Conservation (phyloP, 73 alveolate genomes). For the Paramecium octaurelia region DNA sequence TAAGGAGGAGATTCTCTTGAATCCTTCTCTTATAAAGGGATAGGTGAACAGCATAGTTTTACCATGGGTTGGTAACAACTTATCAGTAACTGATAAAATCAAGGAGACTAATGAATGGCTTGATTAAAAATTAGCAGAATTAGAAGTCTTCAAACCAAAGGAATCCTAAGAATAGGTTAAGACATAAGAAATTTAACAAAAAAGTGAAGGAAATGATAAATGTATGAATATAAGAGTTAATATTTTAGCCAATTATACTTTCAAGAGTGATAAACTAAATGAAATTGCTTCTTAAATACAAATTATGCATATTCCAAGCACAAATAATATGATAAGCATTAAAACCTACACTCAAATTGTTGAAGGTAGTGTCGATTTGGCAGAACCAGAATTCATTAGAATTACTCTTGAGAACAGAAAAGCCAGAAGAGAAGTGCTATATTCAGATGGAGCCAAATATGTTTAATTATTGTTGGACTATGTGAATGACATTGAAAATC, state of each 20-base stretch:
- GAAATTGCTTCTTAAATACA: constrained; percentile 56
- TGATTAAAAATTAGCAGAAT: constrained; percentile 21
- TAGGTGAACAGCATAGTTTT: constrained; percentile 30
- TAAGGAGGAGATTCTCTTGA: not conserved
- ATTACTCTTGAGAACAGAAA: constrained; percentile 57
- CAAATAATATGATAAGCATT: constrained; percentile 48
- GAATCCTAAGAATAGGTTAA: not conserved
- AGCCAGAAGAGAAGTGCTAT: constrained; percentile 59
- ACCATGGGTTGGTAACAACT: constrained; percentile 43
- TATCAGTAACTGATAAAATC: constrained; percentile 26
- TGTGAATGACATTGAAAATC: constrained; percentile 58
- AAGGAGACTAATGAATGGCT: constrained; percentile 45
- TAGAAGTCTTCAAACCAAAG: constrained; percentile 44
- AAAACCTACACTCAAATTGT: constrained; percentile 54
- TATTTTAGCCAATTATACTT: not conserved
- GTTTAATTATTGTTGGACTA: constrained; percentile 25
- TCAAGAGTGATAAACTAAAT: constrained; percentile 52
- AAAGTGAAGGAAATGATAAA: not conserved
- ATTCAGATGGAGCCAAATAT: constrained; percentile 47
- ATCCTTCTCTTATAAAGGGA: not conserved
- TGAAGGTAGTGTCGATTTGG: constrained; percentile 58
- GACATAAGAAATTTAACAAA: not conserved
- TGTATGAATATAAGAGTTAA: not conserved
- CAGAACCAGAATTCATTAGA: constrained; percentile 59
- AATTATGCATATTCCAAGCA: constrained; percentile 59